Percentiles rank a stretch among this genome's conserved stretches.
Conservation (phyloP, 805 yeast genomes). For the Yamadazyma sp. region DNA sequence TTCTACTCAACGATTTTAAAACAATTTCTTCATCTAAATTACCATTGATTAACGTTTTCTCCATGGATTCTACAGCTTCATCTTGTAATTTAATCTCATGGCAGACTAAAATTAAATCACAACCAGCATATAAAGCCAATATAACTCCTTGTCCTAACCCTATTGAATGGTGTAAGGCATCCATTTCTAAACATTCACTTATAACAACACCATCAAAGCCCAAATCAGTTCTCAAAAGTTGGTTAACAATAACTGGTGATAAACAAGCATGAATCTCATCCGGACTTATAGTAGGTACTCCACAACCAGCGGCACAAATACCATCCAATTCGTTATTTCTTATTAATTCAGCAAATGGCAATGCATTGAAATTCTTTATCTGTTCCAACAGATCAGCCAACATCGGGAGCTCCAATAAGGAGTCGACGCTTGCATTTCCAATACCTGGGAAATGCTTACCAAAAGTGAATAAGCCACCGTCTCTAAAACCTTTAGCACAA, state of each 20-base stretch:
- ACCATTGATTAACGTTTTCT: slow-evolving; percentile 37
- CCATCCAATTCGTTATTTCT: slow-evolving; percentile 49
- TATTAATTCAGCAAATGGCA: slow-evolving; percentile 50
- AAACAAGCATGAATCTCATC: slow-evolving; percentile 64
- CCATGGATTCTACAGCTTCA: slow-evolving; percentile 49
- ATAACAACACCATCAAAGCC: slow-evolving; percentile 56
- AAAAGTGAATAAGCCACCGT: slow-evolving; percentile 51
- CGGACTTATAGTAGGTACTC: slow-evolving; percentile 57
- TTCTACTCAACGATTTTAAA: slow-evolving; percentile 37
- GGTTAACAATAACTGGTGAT: slow-evolving; percentile 50
- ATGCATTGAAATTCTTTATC: slow-evolving; percentile 45
- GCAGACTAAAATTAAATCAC: slow-evolving; percentile 63
- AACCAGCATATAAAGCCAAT: slow-evolving; percentile 60
- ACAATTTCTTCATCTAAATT: slow-evolving; percentile 43
- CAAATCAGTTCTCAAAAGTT: slow-evolving; percentile 48
- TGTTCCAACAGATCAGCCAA: slow-evolving; percentile 54
- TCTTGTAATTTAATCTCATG: slow-evolving; percentile 52
- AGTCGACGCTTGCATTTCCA: slow-evolving; percentile 58
- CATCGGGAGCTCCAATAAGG: slow-evolving; percentile 56
- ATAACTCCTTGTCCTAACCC: slow-evolving; percentile 67
- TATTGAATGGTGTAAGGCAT: slow-evolving; percentile 57
- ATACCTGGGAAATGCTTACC: slow-evolving; percentile 70
- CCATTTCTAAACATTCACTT: slow-evolving; percentile 62
- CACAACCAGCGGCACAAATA: slow-evolving; percentile 60
- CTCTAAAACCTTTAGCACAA: slow-evolving; percentile 50